These are phyloP conservation scores for Chalciporus pseudorubinellus DNA, from an alignment of 768 basidiomycete species.

Conservation along the genomic window DNA sequence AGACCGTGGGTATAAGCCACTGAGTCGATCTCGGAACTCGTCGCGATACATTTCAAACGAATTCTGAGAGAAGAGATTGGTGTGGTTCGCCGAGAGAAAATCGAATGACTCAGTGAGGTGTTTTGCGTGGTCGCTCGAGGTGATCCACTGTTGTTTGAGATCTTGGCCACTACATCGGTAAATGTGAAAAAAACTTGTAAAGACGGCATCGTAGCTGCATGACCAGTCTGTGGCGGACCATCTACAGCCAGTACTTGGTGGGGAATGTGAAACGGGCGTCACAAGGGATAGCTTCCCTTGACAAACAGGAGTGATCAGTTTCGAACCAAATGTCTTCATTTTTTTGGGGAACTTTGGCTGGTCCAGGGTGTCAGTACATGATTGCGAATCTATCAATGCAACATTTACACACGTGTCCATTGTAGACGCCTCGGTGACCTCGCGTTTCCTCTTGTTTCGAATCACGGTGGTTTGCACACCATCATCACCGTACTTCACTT, in stretches of 20 bases:
- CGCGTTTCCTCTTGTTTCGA: too few relatives aligned
- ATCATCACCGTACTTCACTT: too few relatives aligned
- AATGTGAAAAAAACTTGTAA: slow-evolving; percentile 10
- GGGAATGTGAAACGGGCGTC: neutral
- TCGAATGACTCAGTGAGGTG: neutral
- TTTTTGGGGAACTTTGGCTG: neutral
- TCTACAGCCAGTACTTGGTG: neutral
- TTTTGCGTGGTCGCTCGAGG: too few relatives aligned
- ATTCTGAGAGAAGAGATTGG: neutral
- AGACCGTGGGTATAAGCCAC: neutral
- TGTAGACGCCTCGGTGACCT: too few relatives aligned
- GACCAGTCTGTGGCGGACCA: slow-evolving; percentile 10
- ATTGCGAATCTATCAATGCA: too few relatives aligned
- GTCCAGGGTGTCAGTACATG: too few relatives aligned
- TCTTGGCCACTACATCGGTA: neutral
- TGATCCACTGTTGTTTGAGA: neutral
- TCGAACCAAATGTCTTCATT: neutral
- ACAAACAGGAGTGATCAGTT: too few relatives aligned
- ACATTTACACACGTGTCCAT: too few relatives aligned
- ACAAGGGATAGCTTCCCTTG: too few relatives aligned
- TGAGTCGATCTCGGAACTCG: neutral
- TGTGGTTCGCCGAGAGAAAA: neutral
- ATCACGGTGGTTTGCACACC: too few relatives aligned
- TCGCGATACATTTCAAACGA: neutral
- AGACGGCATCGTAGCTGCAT: slow-evolving; percentile 7